A percentile compares a stretch with the other conserved stretches of the same genome.
Conservation (phyloP, 2,329 filamentous ascomycete genomes). For the Penicillium sp. region DNA sequence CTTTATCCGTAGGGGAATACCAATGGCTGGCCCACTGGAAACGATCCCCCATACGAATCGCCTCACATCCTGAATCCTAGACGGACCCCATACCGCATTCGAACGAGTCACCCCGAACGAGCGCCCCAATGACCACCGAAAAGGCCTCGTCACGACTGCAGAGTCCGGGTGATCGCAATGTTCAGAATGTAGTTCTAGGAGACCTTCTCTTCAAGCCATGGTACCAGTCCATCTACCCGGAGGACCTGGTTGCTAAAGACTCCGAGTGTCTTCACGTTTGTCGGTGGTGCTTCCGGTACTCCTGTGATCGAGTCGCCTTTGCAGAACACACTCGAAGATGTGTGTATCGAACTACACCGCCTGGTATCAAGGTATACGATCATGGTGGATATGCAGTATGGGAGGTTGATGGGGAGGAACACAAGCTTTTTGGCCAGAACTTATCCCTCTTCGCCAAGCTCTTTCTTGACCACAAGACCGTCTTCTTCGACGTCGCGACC, state of each 20-base stretch:
- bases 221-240: conserved; percentile 86
- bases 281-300: conserved; percentile 92
- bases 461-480: conserved; percentile 96
- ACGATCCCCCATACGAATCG: conserved; percentile 7
- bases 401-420: conserved; percentile 85
- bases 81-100: not conserved
- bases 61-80: conserved; percentile 14
- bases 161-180: conserved; percentile 63
- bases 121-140: conserved; percentile 29
- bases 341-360: conserved; percentile 53
- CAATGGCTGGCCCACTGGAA: conserved; percentile 18
- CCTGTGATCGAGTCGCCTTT: conserved; percentile 45
- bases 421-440: conserved; percentile 91
- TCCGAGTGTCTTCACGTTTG: conserved; percentile 76
- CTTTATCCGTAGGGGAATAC: conserved; percentile 4
- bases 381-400: conserved; percentile 81
- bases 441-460: conserved; percentile 94
- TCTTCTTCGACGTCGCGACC: conserved; percentile 92
- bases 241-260: conserved; percentile 59
- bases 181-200: conserved; percentile 82
- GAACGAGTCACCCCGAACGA: not conserved
- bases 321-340: conserved; percentile 50
- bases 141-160: conserved; percentile 27
- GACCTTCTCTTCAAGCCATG: conserved; percentile 81
- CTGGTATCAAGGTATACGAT: conserved; percentile 74